These are phyloP conservation scores for Laguncularia racemosa DNA, from an alignment of 345 rosid species.

Conservation along the genomic window DNA sequence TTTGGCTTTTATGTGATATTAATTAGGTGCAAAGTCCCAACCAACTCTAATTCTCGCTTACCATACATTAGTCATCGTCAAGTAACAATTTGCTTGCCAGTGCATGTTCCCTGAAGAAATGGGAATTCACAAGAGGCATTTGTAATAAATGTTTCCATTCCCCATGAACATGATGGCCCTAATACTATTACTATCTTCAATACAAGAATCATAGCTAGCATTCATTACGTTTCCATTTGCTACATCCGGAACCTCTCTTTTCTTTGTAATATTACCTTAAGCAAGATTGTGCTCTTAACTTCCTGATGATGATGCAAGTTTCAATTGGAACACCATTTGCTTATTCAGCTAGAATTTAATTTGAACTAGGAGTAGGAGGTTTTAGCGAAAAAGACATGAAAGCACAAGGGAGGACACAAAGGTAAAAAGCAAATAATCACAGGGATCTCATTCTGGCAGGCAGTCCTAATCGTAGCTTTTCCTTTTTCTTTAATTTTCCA, in stretches of 20 bases:
- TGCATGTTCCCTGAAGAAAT: conserved; percentile 4
- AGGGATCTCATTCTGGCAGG: conserved; percentile 32
- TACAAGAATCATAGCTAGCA: too few relatives aligned
- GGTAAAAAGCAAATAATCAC: conserved; percentile 4
- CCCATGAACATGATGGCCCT: too few relatives aligned
- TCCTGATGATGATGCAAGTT: too few relatives aligned
- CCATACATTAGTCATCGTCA: not conserved
- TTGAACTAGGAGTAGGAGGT: too few relatives aligned
- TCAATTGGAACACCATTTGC: too few relatives aligned
- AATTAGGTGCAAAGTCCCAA: conserved; percentile 9
- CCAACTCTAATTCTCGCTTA: conserved; percentile 1
- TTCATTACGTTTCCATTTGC: too few relatives aligned
- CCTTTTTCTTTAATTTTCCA: conserved; percentile 27
- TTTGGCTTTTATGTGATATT: not conserved
- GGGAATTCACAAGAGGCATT: conserved; percentile 3
- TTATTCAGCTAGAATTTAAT: too few relatives aligned
- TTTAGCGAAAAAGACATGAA: too few relatives aligned
- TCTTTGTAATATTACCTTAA: too few relatives aligned
- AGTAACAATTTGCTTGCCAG: conserved; percentile 1
- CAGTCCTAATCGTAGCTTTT: conserved; percentile 27
- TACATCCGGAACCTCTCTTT: too few relatives aligned
- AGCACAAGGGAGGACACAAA: not conserved
- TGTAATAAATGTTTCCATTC: not conserved
- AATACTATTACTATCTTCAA: too few relatives aligned
- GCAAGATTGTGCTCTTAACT: too few relatives aligned